These are phyloP conservation scores for Beauveria bassiana DNA, from an alignment of 2,329 filamentous ascomycete genomes.

Conservation along the genomic window DNA sequence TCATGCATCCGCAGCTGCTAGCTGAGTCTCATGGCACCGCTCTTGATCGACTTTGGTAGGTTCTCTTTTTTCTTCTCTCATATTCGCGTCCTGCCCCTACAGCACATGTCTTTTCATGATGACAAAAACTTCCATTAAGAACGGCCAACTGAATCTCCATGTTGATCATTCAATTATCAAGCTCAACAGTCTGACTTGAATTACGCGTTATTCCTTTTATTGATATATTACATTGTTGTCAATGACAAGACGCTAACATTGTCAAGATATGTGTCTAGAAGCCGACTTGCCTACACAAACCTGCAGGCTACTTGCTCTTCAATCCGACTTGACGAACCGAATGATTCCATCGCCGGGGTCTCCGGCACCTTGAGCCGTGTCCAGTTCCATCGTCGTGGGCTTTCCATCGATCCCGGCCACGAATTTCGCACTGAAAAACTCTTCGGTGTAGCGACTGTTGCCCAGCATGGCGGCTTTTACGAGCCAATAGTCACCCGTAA, in stretches of 20 bases:
- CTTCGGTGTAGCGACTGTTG: not conserved
- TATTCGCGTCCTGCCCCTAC: conserved; percentile 12
- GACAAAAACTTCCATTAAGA: conserved; percentile 50
- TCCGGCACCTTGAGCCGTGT: not conserved
- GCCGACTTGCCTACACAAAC: not conserved
- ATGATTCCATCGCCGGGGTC: not conserved
- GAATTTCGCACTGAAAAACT: not conserved
- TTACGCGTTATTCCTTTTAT: conserved; percentile 4
- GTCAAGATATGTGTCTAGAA: not conserved
- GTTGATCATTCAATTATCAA: conserved; percentile 52
- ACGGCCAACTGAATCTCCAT: conserved; percentile 57
- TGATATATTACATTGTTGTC: not conserved
- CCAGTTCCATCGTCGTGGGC: not conserved
- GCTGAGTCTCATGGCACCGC: not conserved
- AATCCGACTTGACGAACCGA: not conserved
- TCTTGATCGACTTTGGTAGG: conserved; percentile 7
- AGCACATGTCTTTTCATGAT: conserved; percentile 35
- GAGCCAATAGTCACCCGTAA: conserved; percentile 11
- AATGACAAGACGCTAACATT: conserved; percentile 4
- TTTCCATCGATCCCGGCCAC: conserved; percentile 2
- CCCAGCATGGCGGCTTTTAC: not conserved
- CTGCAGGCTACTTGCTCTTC: not conserved
- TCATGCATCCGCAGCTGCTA: not conserved
- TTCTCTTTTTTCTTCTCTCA: not conserved
- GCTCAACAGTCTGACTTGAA: conserved; percentile 54